These are phyloP conservation scores for Epichloe elymi DNA, from an alignment of 2,329 filamentous ascomycete species.

Conservation along the genomic window DNA sequence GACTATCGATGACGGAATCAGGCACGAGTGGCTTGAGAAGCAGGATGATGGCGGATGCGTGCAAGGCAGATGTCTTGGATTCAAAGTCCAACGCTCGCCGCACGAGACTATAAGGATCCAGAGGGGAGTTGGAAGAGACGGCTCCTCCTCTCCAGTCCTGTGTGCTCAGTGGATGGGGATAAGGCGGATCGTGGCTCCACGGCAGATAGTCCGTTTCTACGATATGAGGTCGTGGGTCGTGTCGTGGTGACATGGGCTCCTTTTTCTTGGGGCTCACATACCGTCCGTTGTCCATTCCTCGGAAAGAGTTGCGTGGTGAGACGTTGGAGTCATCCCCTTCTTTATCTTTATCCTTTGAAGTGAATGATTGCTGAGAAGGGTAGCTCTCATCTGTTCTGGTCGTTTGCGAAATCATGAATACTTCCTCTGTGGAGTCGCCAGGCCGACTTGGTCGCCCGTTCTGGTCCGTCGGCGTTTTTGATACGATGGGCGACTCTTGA, in stretches of 20 bases:
- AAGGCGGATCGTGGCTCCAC: conserved; percentile 43
- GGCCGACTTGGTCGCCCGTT: conserved; percentile 3
- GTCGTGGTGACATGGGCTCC: conserved; percentile 16
- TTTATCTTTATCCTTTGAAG: conserved; percentile 16
- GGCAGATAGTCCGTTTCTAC: conserved; percentile 47
- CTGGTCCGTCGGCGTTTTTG: conserved; percentile 1
- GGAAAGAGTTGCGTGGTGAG: not conserved
- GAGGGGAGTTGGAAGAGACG: conserved; percentile 19
- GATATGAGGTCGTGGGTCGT: conserved; percentile 28
- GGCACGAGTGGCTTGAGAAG: conserved; percentile 46
- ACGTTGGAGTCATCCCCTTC: not conserved
- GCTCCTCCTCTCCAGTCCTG: conserved; percentile 2
- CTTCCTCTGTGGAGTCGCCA: conserved; percentile 23
- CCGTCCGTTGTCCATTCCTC: conserved; percentile 7
- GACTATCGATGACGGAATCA: conserved; percentile 37
- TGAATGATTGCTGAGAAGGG: conserved; percentile 18
- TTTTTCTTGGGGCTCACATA: conserved; percentile 15
- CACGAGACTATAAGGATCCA: conserved; percentile 43
- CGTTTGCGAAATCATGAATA: conserved; percentile 34
- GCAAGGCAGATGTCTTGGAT: conserved; percentile 39
- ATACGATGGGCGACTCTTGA: conserved; percentile 23
- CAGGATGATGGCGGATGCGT: conserved; percentile 47
- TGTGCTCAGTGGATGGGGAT: conserved; percentile 31
- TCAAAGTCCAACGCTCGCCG: conserved; percentile 43
- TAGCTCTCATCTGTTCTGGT: conserved; percentile 25